Evolutionary conservation across 495 filamentous ascomycete species (phyloP).

Genomic region (Lasiosphaeriaceae sp.): DNA sequence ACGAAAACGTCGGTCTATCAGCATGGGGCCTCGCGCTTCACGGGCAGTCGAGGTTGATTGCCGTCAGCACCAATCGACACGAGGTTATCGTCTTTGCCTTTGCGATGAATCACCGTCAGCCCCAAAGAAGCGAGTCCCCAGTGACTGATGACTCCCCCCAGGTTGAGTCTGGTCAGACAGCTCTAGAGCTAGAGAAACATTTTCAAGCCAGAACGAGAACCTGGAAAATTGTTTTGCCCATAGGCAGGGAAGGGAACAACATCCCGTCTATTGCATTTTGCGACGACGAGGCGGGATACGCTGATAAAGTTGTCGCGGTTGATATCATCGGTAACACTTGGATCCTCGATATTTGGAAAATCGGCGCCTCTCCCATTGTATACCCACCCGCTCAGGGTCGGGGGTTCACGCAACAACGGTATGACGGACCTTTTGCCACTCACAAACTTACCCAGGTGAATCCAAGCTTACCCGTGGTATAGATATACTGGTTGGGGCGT

Average conservation of each 20-base stretch:
- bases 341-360: slow-evolving; percentile 63
- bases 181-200: slow-evolving; percentile 23
- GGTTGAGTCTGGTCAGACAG: slow-evolving; percentile 12
- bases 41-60: slow-evolving; percentile 70
- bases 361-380: slow-evolving; percentile 15
- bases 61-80: slow-evolving; percentile 69
- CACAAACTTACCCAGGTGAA: neutral
- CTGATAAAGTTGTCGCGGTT: slow-evolving; percentile 64
- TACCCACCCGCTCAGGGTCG: neutral
- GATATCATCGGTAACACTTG: slow-evolving; percentile 66
- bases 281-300: slow-evolving; percentile 58
- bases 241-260: slow-evolving; percentile 46
- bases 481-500: slow-evolving; percentile 43
- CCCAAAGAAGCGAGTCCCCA: slow-evolving; percentile 5
- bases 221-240: slow-evolving; percentile 39
- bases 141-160: slow-evolving; percentile 11
- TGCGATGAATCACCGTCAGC: slow-evolving; percentile 48
- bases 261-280: slow-evolving; percentile 77
- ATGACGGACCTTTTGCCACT: neutral
- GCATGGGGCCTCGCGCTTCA: slow-evolving; percentile 93
- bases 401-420: neutral
- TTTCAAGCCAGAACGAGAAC: slow-evolving; percentile 33
- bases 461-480: slow-evolving; percentile 8
- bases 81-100: slow-evolving; percentile 71
- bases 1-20: slow-evolving; percentile 67